Conservation (phyloP, 1,284 basidiomycete genomes). For the Irpex rosettiformis region DNA sequence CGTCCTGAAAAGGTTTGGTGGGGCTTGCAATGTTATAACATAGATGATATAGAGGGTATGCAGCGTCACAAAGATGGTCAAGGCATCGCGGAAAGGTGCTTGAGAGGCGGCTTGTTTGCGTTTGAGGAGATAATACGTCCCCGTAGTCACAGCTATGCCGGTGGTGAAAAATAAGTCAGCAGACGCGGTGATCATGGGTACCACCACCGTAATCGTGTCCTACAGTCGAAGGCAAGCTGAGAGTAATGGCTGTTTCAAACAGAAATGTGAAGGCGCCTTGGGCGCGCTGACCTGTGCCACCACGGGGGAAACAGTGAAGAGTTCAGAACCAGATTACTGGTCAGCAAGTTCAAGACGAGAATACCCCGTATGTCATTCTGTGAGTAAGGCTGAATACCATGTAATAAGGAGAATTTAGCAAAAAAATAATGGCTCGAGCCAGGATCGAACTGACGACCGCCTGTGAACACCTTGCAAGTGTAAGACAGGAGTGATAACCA, state of each 20-base stretch:
- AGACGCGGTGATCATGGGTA: slow-evolving; percentile 26
- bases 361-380: no score
- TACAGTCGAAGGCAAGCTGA: not conserved
- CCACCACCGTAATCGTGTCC: slow-evolving; percentile 9
- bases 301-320: no score
- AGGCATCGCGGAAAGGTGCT: slow-evolving; percentile 20
- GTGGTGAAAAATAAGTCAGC: slow-evolving; percentile 28
- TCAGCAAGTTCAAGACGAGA: no score
- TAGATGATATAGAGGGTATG: slow-evolving; percentile 56
- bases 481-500: slow-evolving; percentile 31
- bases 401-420: not conserved
- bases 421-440: slow-evolving; percentile 22
- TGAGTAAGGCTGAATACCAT: no score
- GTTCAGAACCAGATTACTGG: no score
- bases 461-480: slow-evolving; percentile 19
- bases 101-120: slow-evolving; percentile 14
- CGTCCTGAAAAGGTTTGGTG: slow-evolving; percentile 59
- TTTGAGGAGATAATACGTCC: slow-evolving; percentile 19
- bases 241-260: not conserved
- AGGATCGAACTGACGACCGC: slow-evolving; percentile 29
- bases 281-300: no score
- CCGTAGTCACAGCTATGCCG: slow-evolving; percentile 19
- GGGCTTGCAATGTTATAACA: slow-evolving; percentile 43
- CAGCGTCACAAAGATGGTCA: slow-evolving; percentile 41
- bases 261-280: no score